Percentiles rank a stretch among this genome's conserved stretches.
phyloP scores from a whole-genome alignment of 2,329 filamentous ascomycete species.

The Rutstroemia sp. region DNA sequence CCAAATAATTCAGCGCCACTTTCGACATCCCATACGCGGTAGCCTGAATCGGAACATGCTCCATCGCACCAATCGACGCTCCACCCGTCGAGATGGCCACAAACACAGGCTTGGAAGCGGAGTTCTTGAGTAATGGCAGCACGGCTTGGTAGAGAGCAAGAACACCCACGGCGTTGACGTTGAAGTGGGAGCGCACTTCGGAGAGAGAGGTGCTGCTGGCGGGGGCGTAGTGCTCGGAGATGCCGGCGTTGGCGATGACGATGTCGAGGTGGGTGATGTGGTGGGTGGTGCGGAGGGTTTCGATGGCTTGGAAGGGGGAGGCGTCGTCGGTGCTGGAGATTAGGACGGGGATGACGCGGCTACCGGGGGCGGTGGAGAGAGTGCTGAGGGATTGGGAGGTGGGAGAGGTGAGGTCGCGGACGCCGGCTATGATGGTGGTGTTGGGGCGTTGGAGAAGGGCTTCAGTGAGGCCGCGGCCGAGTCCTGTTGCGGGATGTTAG shows the following conservation, averaged over 20 bases:
- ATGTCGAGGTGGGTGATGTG: constrained; percentile 39
- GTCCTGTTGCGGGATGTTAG: constrained; percentile 7
- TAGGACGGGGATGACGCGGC: constrained; percentile 28
- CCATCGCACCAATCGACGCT: constrained; percentile 14
- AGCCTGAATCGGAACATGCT: constrained; percentile 9
- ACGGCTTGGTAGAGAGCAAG: constrained; percentile 39
- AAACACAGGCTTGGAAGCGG: constrained; percentile 30
- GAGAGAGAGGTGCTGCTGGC: constrained; percentile 30
- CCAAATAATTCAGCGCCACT: constrained; percentile 27
- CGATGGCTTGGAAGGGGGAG: constrained; percentile 31
- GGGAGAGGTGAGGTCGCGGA: constrained; percentile 29
- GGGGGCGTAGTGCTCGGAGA: constrained; percentile 29
- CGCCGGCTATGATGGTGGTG: constrained; percentile 28
- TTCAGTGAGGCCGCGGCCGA: constrained; percentile 30
- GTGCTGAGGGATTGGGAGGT: constrained; percentile 27
- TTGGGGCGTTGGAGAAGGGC: constrained; percentile 11
- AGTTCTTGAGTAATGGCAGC: constrained; percentile 31
- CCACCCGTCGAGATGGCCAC: constrained; percentile 30
- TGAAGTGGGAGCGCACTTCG: constrained; percentile 33
- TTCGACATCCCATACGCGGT: constrained; percentile 38
- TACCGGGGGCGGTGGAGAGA: constrained; percentile 32
- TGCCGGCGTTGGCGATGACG: constrained; percentile 46
- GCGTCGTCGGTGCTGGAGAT: constrained; percentile 37
- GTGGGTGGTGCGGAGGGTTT: constrained; percentile 25
- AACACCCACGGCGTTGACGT: constrained; percentile 37